Percentiles rank a stretch among this genome's conserved stretches.
Conservation (phyloP, 208 protist genomes). For the Trypanosomatidae sp. region DNA sequence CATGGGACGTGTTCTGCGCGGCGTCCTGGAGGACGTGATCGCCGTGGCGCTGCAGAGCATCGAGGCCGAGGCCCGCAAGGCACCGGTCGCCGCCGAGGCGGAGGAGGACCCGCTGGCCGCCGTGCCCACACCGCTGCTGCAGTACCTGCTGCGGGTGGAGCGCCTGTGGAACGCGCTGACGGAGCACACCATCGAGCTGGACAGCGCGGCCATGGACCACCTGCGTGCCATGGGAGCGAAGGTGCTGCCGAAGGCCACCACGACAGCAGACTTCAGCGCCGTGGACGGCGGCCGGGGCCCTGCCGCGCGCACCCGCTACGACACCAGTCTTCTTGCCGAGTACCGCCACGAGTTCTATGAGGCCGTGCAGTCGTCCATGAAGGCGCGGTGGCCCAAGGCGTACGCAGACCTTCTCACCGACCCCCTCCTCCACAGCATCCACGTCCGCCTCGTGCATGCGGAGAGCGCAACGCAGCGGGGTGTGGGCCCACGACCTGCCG, state of each 20-base stretch:
- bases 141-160: conserved; percentile 22
- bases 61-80: too few species aligned
- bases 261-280: not conserved
- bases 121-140: conserved; percentile 4
- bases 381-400: conserved; percentile 3
- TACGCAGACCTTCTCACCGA: conserved; percentile 16
- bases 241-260: not conserved
- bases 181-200: conserved; percentile 13
- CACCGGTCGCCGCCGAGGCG: not conserved
- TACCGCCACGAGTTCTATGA: conserved; percentile 21
- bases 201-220: conserved; percentile 6
- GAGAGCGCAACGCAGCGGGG: conserved; percentile 12
- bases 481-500: conserved; percentile 3
- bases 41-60: not conserved
- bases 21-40: conserved; percentile 19
- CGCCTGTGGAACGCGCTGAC: conserved; percentile 21
- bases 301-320: conserved; percentile 7
- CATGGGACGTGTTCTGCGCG: conserved; percentile 15
- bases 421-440: conserved; percentile 26
- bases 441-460: conserved; percentile 26
- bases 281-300: not conserved
- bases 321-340: conserved; percentile 1
- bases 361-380: conserved; percentile 13
- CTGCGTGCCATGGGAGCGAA: conserved; percentile 5
- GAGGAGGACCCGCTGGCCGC: conserved; percentile 4